Base-by-base conservation (phyloP, 495 filamentous ascomycete genomes). In the Gamarada debralockiae region DNA sequence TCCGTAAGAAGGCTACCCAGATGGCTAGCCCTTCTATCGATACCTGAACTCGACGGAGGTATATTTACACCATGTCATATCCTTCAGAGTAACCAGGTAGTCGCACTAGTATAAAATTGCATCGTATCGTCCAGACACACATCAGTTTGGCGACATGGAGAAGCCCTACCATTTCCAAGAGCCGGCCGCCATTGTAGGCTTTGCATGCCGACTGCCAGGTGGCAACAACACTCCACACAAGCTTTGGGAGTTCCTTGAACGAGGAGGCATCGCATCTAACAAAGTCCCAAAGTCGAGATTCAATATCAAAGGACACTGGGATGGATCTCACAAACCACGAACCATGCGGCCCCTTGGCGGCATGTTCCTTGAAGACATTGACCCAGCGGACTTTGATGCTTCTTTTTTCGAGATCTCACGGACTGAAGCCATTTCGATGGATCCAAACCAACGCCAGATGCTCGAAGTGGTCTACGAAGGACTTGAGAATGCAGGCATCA, bases 181-280 rank as follows among this genome's bases (percentile, higher is more conserved):
- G 7, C 82, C 83, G 5, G 79, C 83, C 46, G 82, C 81, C n/a
- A 71, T 85, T 24, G 63, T 83, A 46, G 80, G 82, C 25, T 72
- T 83, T 65, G 73, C 72, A 21, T 83, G 76, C 48, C 75, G 79
- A 29, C 79, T 85, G 51, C 80, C 83, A 8, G 81, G 74, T 8
- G 72, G 75, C 50, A 72, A 72, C 44, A 71, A 68, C 37, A 70
- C 60, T 55, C 73, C 76, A 17, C 65, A 68, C 33, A 70, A 65
- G 37, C 71, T 85, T 48, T 86, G 81, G 80, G 61, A 83, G 23
- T 70, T 85, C 56, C 57, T 81, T 20, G 18, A 41, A 13, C 10
- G 33, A 15, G 43, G 51, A 5, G 43, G 52, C 2, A 45, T 50
- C 5, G 39, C 45, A 12, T 7, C 9, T 66, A 73, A 37, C 69